A percentile compares a stretch with the other conserved stretches of the same genome.
Conservation (phyloP, 2,329 filamentous ascomycete species). For the Myriosclerotinia curreyana region DNA sequence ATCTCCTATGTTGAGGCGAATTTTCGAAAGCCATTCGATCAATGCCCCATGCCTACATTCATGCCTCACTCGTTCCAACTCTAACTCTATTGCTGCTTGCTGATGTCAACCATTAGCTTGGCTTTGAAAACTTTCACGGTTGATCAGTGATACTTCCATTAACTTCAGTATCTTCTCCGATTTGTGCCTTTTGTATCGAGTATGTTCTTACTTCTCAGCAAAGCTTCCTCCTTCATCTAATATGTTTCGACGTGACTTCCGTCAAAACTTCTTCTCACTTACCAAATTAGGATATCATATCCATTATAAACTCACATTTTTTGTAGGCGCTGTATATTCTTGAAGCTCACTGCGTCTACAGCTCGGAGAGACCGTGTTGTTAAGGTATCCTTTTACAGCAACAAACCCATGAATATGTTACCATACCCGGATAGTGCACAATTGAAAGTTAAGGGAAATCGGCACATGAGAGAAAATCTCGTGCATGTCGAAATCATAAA, state of each 20-base stretch:
- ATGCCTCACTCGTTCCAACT: background rate
- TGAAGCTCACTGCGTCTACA: constrained; percentile 16
- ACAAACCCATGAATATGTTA: background rate
- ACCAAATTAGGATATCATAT: background rate
- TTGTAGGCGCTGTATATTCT: background rate
- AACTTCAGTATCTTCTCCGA: background rate
- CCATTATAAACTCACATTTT: constrained; percentile 2
- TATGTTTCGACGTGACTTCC: background rate
- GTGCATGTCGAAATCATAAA: background rate
- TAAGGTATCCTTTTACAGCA: constrained; percentile 3
- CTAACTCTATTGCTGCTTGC: background rate
- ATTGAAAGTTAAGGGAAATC: background rate
- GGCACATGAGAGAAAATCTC: constrained; percentile 1
- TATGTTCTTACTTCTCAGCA: constrained; percentile 1
- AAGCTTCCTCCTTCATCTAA: background rate
- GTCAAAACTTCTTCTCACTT: background rate
- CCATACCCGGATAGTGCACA: background rate
- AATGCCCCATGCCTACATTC: background rate
- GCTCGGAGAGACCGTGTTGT: constrained; percentile 20
- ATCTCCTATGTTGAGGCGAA: constrained; percentile 9
- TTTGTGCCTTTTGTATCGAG: too few species aligned
- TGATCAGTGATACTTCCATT: background rate
- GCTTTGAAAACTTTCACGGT: constrained; percentile 2
- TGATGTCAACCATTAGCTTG: constrained; percentile 14
- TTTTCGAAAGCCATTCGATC: background rate